Conservation (phyloP, 495 filamentous ascomycete genomes). For the Podospora didyma region DNA sequence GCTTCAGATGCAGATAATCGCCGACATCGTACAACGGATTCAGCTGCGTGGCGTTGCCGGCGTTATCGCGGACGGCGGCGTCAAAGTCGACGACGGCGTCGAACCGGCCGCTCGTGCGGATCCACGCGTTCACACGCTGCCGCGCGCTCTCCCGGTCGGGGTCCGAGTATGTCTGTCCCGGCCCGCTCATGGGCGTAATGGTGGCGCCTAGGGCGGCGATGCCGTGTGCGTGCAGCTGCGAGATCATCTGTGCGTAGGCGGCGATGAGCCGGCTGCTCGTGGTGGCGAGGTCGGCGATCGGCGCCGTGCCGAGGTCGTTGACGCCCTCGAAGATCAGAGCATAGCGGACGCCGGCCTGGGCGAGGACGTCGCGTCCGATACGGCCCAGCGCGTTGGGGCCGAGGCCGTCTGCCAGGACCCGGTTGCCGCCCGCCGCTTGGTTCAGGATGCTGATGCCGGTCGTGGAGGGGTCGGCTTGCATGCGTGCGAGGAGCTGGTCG, state of each 20-base stretch:
- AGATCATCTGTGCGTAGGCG: constrained; percentile 54
- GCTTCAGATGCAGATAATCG: constrained; percentile 62
- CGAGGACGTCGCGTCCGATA: constrained; percentile 57
- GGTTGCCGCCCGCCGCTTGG: constrained; percentile 66
- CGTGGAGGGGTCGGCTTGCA: constrained; percentile 33
- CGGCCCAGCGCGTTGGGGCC: constrained; percentile 57
- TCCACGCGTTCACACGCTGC: constrained; percentile 57
- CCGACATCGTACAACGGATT: constrained; percentile 50
- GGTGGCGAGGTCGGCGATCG: constrained; percentile 27
- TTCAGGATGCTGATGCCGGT: constrained; percentile 49
- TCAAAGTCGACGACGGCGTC: constrained; percentile 65
- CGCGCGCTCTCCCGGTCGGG: constrained; percentile 48
- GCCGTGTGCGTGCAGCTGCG: constrained; percentile 45
- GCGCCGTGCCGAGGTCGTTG: constrained; percentile 57
- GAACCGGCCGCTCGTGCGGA: constrained; percentile 51
- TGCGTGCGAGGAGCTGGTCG: constrained; percentile 49
- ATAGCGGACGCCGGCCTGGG: constrained; percentile 48
- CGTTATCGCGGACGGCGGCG: constrained; percentile 47
- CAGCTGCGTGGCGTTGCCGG: constrained; percentile 37
- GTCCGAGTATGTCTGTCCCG: constrained; percentile 41
- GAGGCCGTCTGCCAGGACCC: constrained; percentile 53
- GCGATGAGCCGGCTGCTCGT: constrained; percentile 48
- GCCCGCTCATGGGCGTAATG: constrained; percentile 56
- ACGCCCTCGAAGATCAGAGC: constrained; percentile 62
- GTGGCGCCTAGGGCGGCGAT: constrained; percentile 56